phyloP scores from a whole-genome alignment of 2,329 filamentous ascomycete species.

The Fusarium sp. region DNA sequence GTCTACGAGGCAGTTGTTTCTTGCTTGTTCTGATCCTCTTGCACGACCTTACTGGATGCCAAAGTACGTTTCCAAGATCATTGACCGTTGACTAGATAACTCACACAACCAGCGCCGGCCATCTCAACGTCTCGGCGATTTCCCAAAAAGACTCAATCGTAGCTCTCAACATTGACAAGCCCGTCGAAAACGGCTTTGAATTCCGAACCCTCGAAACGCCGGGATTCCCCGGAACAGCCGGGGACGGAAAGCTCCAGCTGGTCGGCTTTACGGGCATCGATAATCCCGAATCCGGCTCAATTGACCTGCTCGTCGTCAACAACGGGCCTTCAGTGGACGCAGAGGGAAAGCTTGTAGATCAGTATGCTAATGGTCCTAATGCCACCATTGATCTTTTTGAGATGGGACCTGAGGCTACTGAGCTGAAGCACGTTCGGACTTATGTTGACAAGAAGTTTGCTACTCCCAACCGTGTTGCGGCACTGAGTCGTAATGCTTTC shows the following conservation, averaged over 20 bases:
- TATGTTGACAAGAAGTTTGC: slow-evolving; percentile 22
- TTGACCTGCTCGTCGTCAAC: slow-evolving; percentile 36
- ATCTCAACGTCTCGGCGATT: slow-evolving; percentile 45
- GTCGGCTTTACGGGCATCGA: slow-evolving; percentile 48
- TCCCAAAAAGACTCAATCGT: slow-evolving; percentile 48
- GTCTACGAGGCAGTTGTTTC: slow-evolving; percentile 38
- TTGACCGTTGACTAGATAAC: accelerated
- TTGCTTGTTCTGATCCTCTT: slow-evolving; percentile 39
- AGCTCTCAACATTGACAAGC: slow-evolving; percentile 49
- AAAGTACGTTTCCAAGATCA: background rate
- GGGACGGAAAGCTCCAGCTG: slow-evolving; percentile 47
- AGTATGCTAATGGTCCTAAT: slow-evolving; percentile 27
- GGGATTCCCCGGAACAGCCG: slow-evolving; percentile 45
- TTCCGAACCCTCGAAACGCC: slow-evolving; percentile 41
- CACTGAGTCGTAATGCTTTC: slow-evolving; percentile 8
- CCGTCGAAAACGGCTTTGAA: slow-evolving; percentile 29
- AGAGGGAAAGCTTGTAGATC: slow-evolving; percentile 14
- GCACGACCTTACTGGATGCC: slow-evolving; percentile 35
- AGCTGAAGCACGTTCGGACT: slow-evolving; percentile 35
- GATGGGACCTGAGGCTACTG: background rate
- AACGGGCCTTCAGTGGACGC: slow-evolving; percentile 26
- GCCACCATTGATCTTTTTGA: slow-evolving; percentile 34
- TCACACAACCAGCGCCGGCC: slow-evolving; percentile 15
- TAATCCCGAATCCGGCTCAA: slow-evolving; percentile 17
- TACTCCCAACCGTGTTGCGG: slow-evolving; percentile 39